Conservation (phyloP, 371 early-diverging fungal species). For the Mucor indicus region DNA sequence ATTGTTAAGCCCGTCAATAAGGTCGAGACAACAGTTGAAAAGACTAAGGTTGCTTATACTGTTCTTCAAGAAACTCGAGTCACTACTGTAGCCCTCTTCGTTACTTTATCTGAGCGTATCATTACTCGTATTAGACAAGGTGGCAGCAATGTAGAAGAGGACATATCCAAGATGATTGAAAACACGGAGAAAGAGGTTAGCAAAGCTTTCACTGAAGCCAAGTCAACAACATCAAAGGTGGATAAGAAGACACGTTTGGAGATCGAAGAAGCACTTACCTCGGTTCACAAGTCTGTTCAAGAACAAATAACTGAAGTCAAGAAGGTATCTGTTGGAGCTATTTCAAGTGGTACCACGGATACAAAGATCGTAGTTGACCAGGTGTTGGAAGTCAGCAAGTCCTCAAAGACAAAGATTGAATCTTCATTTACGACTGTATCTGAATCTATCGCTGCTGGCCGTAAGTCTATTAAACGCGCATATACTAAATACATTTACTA, state of each 20-base stretch:
- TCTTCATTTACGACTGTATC: constrained; percentile 14
- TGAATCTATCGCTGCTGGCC: constrained; percentile 14
- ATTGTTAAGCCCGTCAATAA: constrained; percentile 14
- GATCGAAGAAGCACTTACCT: constrained; percentile 15
- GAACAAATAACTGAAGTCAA: constrained; percentile 24
- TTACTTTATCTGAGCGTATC: constrained; percentile 16
- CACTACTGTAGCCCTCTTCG: constrained; percentile 12
- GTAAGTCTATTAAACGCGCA: too few relatives aligned
- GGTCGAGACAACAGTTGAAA: constrained; percentile 16
- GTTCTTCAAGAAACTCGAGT: constrained; percentile 23
- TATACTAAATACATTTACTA: neutral
- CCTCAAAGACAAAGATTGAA: constrained; percentile 18
- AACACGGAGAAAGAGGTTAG: constrained; percentile 8
- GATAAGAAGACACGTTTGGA: constrained; percentile 22
- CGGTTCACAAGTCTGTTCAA: constrained; percentile 22
- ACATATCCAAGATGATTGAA: constrained; percentile 14
- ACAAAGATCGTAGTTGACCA: constrained; percentile 15
- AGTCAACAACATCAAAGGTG: constrained; percentile 9
- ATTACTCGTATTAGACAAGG: constrained; percentile 19
- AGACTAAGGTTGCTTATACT: constrained; percentile 24
- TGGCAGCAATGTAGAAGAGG: constrained; percentile 16
- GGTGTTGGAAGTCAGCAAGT: constrained; percentile 12
- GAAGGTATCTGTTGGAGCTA: constrained; percentile 13
- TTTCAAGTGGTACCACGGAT: constrained; percentile 2
- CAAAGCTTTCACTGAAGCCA: constrained; percentile 17